Percentiles rank a stretch among this genome's conserved stretches.
These are phyloP conservation scores for Ceratocystis diversiconidia DNA, from an alignment of 2,329 filamentous ascomycete genomes.

Conservation along the genomic window DNA sequence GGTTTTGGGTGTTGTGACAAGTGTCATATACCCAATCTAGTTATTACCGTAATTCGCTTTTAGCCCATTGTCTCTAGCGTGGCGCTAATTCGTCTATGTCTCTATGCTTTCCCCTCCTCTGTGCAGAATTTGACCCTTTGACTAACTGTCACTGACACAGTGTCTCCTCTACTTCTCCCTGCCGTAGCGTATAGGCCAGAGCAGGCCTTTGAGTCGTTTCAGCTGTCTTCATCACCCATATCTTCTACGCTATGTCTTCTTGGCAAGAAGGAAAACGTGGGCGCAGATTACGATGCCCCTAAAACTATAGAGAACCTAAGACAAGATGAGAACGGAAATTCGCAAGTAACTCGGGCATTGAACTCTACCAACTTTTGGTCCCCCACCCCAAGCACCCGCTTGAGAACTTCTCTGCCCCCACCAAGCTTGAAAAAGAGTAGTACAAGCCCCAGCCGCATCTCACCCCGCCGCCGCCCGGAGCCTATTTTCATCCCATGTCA, in stretches of 20 bases:
- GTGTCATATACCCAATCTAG: too few relatives aligned
- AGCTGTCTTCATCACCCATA: neutral
- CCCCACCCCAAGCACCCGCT: neutral
- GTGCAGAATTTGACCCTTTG: too few relatives aligned
- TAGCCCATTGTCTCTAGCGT: too few relatives aligned
- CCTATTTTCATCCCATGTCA: constrained; percentile 10
- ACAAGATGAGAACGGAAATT: neutral
- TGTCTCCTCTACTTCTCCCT: neutral
- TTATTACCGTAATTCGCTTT: too few relatives aligned
- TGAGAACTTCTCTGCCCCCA: neutral
- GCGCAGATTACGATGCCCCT: neutral
- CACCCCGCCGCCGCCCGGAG: neutral
- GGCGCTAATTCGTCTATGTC: too few relatives aligned
- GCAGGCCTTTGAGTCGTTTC: neutral
- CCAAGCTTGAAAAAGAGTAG: neutral
- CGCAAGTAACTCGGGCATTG: neutral
- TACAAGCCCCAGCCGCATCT: neutral
- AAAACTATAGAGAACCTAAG: neutral
- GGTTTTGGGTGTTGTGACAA: too few relatives aligned
- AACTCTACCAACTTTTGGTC: too few relatives aligned
- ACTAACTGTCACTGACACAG: neutral
- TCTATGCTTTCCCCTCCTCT: too few relatives aligned
- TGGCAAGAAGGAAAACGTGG: neutral
- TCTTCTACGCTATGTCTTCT: too few relatives aligned
- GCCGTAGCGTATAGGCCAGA: neutral